Base-by-base conservation (phyloP, 495 filamentous ascomycete genomes). In the Neurospora sp. region DNA sequence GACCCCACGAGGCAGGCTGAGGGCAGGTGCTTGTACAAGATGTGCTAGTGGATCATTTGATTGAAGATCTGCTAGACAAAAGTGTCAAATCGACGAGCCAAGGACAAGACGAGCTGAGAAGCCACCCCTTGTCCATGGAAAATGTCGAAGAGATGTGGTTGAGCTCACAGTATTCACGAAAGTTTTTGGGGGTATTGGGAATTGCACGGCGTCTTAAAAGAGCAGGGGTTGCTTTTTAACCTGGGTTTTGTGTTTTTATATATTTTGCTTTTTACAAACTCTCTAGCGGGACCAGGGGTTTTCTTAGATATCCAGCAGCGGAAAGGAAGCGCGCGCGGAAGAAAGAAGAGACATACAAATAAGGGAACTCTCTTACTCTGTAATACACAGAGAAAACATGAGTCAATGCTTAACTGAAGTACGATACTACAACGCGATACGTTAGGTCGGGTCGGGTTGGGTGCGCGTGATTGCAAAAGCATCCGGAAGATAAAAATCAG, bases 1-100 rank as follows among this genome's bases (percentile, higher is more conserved):
- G 94, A 98, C 81, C 83, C 83, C 18, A 90, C 83, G 39, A 87
- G 95, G 74, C 79, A 81, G 71, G 92, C 90, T 5, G 82, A 89
- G 76, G 95, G 94, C 69, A 82, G 81, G 75, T 93, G 92, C 78
- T 86, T 89, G 74, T 98, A 97, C 85, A 94, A 91, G 86, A 99
- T 99, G 96, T 98, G 87, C 77, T 89, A 81, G 69, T 20, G 1
- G 23, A 5, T 12, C 14, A 70, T 14, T 6, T 18, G 35, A 16
- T n/a, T 70, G 35, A 40, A 16, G 35, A 70, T 38, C 8, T 20
- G 20, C 69, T 11, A 70, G 35, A 40, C 39, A 12, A 38, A 20
- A 66, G 54, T 66, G 27, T 66, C 54, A 8, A 66, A 35, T 66
- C 54, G 27, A 35, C 27, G 27, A 35, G 54, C 16, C 54, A 66